Percentiles rank a stretch among this genome's conserved stretches.
These are phyloP conservation scores for Ichthyophthirius multifiliis DNA, from an alignment of 169 alveolate species.

Conservation along the genomic window DNA sequence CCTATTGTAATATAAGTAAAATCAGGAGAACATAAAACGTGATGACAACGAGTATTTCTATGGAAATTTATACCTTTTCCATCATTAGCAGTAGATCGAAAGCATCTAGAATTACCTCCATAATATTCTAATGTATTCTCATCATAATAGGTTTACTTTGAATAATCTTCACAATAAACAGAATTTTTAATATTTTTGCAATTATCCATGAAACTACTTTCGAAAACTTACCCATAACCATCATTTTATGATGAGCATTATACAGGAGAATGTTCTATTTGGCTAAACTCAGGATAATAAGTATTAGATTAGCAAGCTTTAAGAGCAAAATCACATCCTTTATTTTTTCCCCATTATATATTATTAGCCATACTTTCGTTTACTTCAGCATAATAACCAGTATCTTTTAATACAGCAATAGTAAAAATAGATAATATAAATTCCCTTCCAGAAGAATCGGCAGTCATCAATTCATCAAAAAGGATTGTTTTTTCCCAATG, in stretches of 20 bases:
- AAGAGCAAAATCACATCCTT: conserved; percentile 31
- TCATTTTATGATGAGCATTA: background rate
- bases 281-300: background rate
- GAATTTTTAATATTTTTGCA: background rate
- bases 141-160: no score
- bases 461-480: conserved; percentile 59
- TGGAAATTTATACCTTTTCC: background rate
- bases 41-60: background rate
- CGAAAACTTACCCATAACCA: background rate
- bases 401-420: conserved; percentile 45
- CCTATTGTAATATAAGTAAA: background rate
- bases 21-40: background rate
- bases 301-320: conserved; percentile 1
- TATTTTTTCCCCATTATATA: conserved; percentile 30
- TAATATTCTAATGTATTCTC: no score
- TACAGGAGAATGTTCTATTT: no score
- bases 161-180: background rate
- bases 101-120: background rate
- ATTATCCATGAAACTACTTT: background rate
- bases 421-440: conserved; percentile 25
- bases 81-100: background rate
- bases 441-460: background rate
- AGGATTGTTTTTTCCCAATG: conserved; percentile 55
- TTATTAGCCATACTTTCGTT: background rate
- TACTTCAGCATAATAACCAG: conserved; percentile 44